phyloP scores from a whole-genome alignment of 352 stramenopile genomes.

The Pythium dissotocum region DNA sequence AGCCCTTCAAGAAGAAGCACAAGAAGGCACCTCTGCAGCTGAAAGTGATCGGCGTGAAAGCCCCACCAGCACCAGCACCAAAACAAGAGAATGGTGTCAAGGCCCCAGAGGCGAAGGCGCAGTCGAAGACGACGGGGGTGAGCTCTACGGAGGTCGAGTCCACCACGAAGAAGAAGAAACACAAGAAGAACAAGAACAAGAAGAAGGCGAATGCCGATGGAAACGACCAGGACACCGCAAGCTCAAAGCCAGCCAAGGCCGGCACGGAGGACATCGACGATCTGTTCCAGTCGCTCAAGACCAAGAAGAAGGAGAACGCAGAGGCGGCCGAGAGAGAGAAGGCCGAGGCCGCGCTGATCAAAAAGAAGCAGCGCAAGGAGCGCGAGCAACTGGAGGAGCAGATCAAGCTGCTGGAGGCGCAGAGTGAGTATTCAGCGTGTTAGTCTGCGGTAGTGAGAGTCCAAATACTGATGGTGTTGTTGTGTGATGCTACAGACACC shows the following conservation, averaged over 20 bases:
- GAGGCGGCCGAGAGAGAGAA: conserved; percentile 58
- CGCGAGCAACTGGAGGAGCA: conserved; percentile 69
- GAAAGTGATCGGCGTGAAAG: conserved; percentile 31
- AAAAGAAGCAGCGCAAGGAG: conserved; percentile 49
- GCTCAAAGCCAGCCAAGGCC: conserved; percentile 21
- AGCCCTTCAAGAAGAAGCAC: conserved; percentile 29
- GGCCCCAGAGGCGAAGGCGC: background rate
- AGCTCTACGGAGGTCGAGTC: conserved; percentile 1
- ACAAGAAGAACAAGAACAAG: conserved; percentile 68
- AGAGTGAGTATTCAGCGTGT: conserved; percentile 50
- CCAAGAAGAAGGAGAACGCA: conserved; percentile 71
- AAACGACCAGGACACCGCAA: background rate
- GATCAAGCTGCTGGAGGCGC: conserved; percentile 79
- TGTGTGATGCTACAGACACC: conserved; percentile 50
- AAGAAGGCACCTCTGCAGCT: conserved; percentile 34
- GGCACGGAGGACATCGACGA: conserved; percentile 69
- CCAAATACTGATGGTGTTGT: conserved; percentile 13
- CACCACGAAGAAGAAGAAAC: conserved; percentile 30
- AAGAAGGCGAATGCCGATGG: conserved; percentile 8
- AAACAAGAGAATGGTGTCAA: conserved; percentile 16
- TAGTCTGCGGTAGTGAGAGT: background rate
- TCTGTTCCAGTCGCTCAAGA: conserved; percentile 74
- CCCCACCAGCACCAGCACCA: conserved; percentile 33
- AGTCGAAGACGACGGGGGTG: background rate
- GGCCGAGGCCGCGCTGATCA: conserved; percentile 43